Conservation (phyloP, 2,329 filamentous ascomycete genomes). For the Whalleya microplaca region DNA sequence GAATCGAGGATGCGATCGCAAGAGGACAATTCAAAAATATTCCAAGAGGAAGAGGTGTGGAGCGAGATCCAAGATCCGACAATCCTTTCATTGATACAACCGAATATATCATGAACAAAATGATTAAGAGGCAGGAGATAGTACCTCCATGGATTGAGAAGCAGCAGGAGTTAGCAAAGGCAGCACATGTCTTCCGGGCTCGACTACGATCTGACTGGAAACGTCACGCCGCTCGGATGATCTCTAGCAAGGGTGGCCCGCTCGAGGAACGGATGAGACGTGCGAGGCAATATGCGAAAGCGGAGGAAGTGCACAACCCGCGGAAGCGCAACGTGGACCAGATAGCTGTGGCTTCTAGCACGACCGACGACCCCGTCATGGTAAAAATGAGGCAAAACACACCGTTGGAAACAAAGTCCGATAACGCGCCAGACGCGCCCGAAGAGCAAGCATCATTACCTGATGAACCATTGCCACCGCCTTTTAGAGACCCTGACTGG, state of each 20-base stretch:
- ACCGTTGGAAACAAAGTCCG: constrained; percentile 7
- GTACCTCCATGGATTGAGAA: constrained; percentile 99
- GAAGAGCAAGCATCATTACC: constrained; percentile 12
- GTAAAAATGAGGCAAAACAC: constrained; percentile 46
- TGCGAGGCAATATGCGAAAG: constrained; percentile 74
- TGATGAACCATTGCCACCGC: constrained; percentile 48
- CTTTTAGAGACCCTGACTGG: constrained; percentile 82
- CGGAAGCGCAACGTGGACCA: constrained; percentile 50
- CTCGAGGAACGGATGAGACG: constrained; percentile 72
- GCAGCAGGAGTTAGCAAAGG: constrained; percentile 82
- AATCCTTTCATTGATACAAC: constrained; percentile 95
- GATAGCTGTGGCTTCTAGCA: constrained; percentile 50
- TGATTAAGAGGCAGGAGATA: constrained; percentile 94
- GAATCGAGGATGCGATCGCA: constrained; percentile 90
- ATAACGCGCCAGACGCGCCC: constrained; percentile 7
- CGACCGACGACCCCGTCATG: constrained; percentile 54
- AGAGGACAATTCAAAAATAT: constrained; percentile 88
- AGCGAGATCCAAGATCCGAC: constrained; percentile 79
- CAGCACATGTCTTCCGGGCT: constrained; percentile 70
- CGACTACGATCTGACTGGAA: constrained; percentile 84
- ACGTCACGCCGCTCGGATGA: constrained; percentile 77
- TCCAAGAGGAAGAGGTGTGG: constrained; percentile 75
- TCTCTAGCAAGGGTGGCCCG: constrained; percentile 76
- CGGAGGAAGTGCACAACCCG: constrained; percentile 71
- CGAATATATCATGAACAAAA: constrained; percentile 98